These are phyloP conservation scores for Penstemon barbatus DNA, from an alignment of 257 asterid genomes.

Conservation along the genomic window DNA sequence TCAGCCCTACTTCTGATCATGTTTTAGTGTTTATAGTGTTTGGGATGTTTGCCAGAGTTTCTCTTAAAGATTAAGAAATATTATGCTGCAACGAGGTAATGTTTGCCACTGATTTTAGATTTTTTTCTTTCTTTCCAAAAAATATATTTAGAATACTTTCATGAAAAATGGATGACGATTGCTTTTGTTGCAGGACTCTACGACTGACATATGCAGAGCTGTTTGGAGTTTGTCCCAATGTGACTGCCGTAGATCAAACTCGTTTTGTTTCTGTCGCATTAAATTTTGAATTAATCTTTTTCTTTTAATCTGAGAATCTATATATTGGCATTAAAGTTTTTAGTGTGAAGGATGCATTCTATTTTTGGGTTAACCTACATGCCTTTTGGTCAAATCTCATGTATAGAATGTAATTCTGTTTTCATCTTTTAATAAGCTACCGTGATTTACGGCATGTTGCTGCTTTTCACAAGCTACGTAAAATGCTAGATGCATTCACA, in stretches of 20 bases:
- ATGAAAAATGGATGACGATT: not conserved
- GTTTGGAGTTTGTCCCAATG: not conserved
- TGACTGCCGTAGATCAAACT: not conserved
- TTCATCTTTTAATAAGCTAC: not conserved
- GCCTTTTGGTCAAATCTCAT: not conserved
- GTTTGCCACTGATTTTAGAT: constrained; percentile 11
- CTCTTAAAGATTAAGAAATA: constrained; percentile 4
- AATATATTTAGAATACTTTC: constrained; percentile 18
- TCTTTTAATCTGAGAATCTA: constrained; percentile 9
- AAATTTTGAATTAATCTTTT: constrained; percentile 21
- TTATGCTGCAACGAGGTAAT: not conserved
- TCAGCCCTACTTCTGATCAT: not conserved
- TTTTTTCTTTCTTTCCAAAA: not conserved
- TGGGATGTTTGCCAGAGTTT: not conserved
- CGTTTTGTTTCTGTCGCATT: not conserved
- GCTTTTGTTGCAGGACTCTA: constrained; percentile 24
- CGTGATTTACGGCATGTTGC: not conserved
- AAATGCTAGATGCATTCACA: not conserved
- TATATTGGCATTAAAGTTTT: constrained; percentile 15
- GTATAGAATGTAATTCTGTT: constrained; percentile 7
- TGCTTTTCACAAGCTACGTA: not conserved
- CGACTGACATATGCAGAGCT: constrained; percentile 11
- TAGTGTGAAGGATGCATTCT: not conserved
- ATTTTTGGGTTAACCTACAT: constrained; percentile 3
- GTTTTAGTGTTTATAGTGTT: constrained; percentile 2